Conservation (phyloP, 2,329 filamentous ascomycete genomes). For the Fusarium aywerte region DNA sequence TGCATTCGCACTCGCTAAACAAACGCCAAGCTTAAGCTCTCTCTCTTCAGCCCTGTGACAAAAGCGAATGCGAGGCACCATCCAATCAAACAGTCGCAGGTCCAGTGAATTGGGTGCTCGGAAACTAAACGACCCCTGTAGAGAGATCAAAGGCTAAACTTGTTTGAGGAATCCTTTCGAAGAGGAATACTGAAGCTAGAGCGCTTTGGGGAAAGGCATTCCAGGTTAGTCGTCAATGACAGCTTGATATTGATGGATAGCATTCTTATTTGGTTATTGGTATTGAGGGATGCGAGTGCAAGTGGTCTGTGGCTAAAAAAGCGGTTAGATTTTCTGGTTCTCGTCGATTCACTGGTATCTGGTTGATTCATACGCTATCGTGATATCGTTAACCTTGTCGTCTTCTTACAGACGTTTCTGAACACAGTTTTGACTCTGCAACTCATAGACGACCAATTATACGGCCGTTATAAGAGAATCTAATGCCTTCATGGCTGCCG, state of each 20-base stretch:
- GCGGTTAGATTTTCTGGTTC: neutral
- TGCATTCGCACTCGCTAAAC: slow-evolving; percentile 23
- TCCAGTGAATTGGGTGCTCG: slow-evolving; percentile 14
- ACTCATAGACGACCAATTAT: too few species aligned
- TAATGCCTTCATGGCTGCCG: too few species aligned
- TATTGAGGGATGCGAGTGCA: slow-evolving; percentile 11
- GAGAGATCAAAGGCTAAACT: neutral
- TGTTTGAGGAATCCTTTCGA: slow-evolving; percentile 2
- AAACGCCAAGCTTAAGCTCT: slow-evolving; percentile 10
- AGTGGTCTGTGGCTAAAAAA: neutral
- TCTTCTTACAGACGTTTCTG: too few species aligned
- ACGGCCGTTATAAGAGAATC: too few species aligned
- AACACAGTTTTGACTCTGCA: too few species aligned
- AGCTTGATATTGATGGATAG: slow-evolving; percentile 16
- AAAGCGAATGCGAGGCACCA: slow-evolving; percentile 23
- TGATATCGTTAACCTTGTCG: too few species aligned
- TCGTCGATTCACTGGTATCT: neutral
- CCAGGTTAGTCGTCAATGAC: slow-evolving; percentile 35
- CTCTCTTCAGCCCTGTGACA: slow-evolving; percentile 26
- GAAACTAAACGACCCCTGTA: slow-evolving; percentile 14
- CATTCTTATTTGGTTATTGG: neutral
- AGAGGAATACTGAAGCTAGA: slow-evolving; percentile 1
- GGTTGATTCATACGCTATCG: too few species aligned
- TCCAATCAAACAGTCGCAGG: slow-evolving; percentile 7
- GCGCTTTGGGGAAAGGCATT: slow-evolving; percentile 23